These are phyloP conservation scores for Fusarium haematococcum DNA, from an alignment of 2,329 filamentous ascomycete genomes.

Conservation along the genomic window DNA sequence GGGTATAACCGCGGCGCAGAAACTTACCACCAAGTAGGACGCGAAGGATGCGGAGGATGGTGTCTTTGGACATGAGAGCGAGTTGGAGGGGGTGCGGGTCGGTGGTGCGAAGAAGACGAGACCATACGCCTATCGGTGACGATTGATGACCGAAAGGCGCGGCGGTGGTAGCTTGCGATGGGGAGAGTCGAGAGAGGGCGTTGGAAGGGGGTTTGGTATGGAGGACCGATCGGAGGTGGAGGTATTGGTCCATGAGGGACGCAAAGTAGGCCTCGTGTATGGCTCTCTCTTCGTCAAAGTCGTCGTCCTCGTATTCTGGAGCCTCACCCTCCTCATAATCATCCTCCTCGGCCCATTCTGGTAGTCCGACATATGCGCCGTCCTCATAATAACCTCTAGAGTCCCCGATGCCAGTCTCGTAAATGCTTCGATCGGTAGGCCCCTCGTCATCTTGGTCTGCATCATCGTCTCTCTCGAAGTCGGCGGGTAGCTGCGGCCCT, in stretches of 20 bases:
- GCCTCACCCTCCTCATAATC: constrained; percentile 45
- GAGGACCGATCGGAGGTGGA: constrained; percentile 71
- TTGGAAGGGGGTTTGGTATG: constrained; percentile 64
- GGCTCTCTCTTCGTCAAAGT: constrained; percentile 43
- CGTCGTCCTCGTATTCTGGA: constrained; percentile 41
- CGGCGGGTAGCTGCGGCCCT: constrained; percentile 62
- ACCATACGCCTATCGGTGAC: constrained; percentile 64
- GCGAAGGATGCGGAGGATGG: constrained; percentile 74
- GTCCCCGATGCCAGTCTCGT: constrained; percentile 63
- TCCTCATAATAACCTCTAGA: constrained; percentile 77
- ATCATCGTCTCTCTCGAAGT: constrained; percentile 43
- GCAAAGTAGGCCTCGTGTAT: constrained; percentile 76
- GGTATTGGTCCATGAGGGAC: constrained; percentile 74
- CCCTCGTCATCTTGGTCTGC: constrained; percentile 46
- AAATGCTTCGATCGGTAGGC: constrained; percentile 57
- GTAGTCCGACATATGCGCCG: constrained; percentile 79
- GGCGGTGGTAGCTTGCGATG: constrained; percentile 67
- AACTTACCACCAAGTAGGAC: constrained; percentile 75
- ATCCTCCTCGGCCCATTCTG: constrained; percentile 52
- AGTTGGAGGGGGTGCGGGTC: constrained; percentile 71
- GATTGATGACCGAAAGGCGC: constrained; percentile 64
- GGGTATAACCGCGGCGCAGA: constrained; percentile 67
- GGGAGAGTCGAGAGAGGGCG: constrained; percentile 64
- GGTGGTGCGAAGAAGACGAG: constrained; percentile 60
- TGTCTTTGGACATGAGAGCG: constrained; percentile 74